Evolutionary conservation across 257 asterid genomes (phyloP).

Genomic region (Solanum arcanum): DNA sequence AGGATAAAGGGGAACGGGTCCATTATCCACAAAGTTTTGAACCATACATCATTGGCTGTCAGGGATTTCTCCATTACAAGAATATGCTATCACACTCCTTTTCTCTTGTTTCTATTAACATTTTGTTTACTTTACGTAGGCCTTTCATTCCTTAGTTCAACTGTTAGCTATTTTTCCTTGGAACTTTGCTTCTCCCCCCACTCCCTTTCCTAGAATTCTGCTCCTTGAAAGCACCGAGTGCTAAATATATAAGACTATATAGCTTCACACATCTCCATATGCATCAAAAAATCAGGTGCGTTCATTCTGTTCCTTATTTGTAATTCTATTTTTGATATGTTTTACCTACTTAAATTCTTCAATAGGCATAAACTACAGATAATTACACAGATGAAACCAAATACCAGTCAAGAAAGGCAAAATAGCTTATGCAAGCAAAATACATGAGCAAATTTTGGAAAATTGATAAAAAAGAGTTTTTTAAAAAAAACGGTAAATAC

Average conservation of each 20-base stretch:
- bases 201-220: neutral
- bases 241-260: neutral
- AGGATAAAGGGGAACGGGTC: neutral
- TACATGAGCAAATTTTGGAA: neutral
- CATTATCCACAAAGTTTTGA: neutral
- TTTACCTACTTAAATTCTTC: neutral
- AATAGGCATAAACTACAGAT: neutral
- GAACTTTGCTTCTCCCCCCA: neutral
- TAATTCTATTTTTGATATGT: neutral
- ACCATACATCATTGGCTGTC: neutral
- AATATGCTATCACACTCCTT: neutral
- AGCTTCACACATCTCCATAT: neutral
- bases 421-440: neutral
- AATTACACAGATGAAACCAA: neutral
- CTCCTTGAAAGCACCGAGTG: neutral
- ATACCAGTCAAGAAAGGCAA: neutral
- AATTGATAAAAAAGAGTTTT: neutral
- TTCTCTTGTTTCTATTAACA: neutral
- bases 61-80: neutral
- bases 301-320: neutral
- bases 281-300: neutral
- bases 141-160: neutral
- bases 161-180: neutral
- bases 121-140: neutral
- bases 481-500: neutral